Percentiles rank a stretch among this genome's conserved stretches.
These are phyloP conservation scores for Paratrimastix pyriformis DNA, from an alignment of 78 protist species.

Conservation along the genomic window DNA sequence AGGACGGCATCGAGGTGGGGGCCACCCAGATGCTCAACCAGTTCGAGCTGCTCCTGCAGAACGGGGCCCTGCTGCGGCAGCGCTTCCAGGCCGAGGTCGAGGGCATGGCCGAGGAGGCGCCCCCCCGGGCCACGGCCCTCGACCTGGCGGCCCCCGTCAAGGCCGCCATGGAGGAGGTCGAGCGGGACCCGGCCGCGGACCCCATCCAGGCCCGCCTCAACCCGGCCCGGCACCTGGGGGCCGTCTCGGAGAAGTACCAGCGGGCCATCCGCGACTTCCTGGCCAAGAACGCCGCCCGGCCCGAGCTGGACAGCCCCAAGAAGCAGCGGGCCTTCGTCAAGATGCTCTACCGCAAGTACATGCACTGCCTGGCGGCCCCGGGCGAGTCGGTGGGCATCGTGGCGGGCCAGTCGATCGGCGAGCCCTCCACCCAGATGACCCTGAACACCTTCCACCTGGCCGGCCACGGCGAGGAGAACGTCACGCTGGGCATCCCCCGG, in stretches of 20 bases:
- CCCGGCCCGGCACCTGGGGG: conserved; percentile 44
- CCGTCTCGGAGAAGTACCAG: conserved; percentile 45
- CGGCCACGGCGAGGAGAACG: conserved; percentile 52
- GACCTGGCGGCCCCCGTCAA: too few species aligned
- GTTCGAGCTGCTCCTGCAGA: conserved; percentile 47
- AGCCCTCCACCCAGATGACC: conserved; percentile 97
- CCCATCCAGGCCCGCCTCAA: conserved; percentile 38
- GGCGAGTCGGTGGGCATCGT: conserved; percentile 87
- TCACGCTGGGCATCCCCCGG: conserved; percentile 91
- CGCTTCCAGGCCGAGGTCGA: background rate
- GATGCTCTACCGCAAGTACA: too few species aligned
- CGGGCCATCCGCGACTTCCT: background rate
- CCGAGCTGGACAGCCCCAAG: too few species aligned
- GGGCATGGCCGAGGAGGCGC: background rate
- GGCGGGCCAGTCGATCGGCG: conserved; percentile 94
- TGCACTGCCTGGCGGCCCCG: conserved; percentile 49
- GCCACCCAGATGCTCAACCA: conserved; percentile 33
- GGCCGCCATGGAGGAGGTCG: too few species aligned
- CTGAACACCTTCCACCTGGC: conserved; percentile 91
- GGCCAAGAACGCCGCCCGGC: too few species aligned
- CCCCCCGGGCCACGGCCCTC: background rate
- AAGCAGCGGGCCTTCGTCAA: too few species aligned
- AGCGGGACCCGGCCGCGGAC: too few species aligned
- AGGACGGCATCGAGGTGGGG: conserved; percentile 79
- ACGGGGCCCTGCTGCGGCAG: conserved; percentile 35